Evolutionary conservation across 2,329 filamentous ascomycete species (phyloP), one percentile per base, ranked within the genome.

Genomic region (Nothophoma quercina): DNA sequence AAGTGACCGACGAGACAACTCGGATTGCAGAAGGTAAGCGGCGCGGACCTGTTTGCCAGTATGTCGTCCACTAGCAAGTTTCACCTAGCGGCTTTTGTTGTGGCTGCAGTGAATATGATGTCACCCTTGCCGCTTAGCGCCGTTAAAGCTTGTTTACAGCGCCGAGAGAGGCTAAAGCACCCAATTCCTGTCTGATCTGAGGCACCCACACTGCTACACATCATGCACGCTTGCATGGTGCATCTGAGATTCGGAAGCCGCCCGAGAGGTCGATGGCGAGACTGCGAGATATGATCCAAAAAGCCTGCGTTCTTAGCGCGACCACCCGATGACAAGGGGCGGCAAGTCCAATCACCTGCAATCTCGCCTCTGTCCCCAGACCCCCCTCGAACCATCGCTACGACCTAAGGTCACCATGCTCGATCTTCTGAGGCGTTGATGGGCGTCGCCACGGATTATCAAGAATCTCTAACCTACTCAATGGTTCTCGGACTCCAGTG

Each of bases 1-100:
- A 21, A 16, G n/a, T 19, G 22, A 26, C 25, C 18, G 10, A 19
- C 36, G 25, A 25, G 13, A 28, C 9, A 32, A 30, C 22, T 30
- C 42, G 16, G 21, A 23, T 26, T 19, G 38, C 32, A 29, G 15
- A 40, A 18, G 21, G 28, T 21, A 26, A 26, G 44, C 39, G 30
- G 23, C 51, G n/a, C 26, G 23, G 23, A 29, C 45, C 41, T 42
- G 35, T 28, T 45, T 40, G 44, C 25, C 32, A 19, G 7, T 33
- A 33, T 23, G 22, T 44, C 44, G 39, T 38, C 35, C 22, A n/a
- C 40, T 35, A 46, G 30, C 51, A 50, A 41, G 46, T 55, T 55
- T 55, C 45, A 55, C 45, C n/a, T 35, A 33, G 30, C 40, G 45
- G 51, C 46, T 41, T 26, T 40, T 46, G 44, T 45, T 49, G 46